Evolutionary conservation across 1,139 yeast genomes (phyloP).

Genomic region (Candida sp.): DNA sequence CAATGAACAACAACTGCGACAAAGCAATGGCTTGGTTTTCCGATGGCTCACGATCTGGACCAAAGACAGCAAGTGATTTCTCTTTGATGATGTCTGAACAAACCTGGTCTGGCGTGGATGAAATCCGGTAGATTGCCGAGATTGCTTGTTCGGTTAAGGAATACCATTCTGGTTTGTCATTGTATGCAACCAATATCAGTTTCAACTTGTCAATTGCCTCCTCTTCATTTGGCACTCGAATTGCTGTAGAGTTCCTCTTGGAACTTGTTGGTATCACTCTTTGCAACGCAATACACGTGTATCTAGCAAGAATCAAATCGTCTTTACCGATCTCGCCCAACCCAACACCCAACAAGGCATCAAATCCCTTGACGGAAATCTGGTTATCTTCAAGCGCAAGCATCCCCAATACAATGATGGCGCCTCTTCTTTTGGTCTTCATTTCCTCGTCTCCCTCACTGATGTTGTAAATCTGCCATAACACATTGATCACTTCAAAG

Average conservation of each 20-base stretch:
- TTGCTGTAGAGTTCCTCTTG: conserved; percentile 28
- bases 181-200: conserved; percentile 48
- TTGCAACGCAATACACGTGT: conserved; percentile 84
- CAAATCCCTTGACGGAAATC: conserved; percentile 73
- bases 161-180: conserved; percentile 79
- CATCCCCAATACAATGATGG: conserved; percentile 91
- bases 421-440: conserved; percentile 71
- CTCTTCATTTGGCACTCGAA: conserved; percentile 57
- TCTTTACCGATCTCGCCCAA: conserved; percentile 63
- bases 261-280: conserved; percentile 59
- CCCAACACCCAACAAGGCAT: conserved; percentile 69
- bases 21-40: conserved; percentile 50
- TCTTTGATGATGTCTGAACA: conserved; percentile 64
- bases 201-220: conserved; percentile 63
- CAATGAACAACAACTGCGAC: conserved; percentile 83
- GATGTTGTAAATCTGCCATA: conserved; percentile 84
- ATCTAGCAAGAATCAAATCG: conserved; percentile 74
- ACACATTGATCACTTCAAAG: conserved; percentile 66
- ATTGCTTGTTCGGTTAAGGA: conserved; percentile 95
- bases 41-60: conserved; percentile 8
- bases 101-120: conserved; percentile 71
- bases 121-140: conserved; percentile 73
- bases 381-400: conserved; percentile 75
- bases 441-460: conserved; percentile 29
- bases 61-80: conserved; percentile 58